Evolutionary conservation across 306 rosid genomes (phyloP).

Genomic region (Vachellia pachyceras): DNA sequence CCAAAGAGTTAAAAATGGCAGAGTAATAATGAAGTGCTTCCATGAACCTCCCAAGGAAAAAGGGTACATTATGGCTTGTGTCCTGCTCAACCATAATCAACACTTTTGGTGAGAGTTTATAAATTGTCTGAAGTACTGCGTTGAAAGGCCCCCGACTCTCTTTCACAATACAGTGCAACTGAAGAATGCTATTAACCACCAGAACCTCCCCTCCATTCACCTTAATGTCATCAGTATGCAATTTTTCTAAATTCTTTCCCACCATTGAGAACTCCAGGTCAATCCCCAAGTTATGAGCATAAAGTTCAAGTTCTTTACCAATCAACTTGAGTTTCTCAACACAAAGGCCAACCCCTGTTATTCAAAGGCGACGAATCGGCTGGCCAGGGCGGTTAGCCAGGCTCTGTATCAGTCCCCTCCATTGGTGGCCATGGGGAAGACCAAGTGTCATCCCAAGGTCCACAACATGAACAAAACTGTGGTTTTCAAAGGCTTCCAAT

Average conservation of each 20-base stretch:
- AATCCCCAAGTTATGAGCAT: slow-evolving; percentile 61
- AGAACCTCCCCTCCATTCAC: slow-evolving; percentile 64
- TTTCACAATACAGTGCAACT: slow-evolving; percentile 88
- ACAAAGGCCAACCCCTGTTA: slow-evolving; percentile 69
- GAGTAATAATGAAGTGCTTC: slow-evolving; percentile 91
- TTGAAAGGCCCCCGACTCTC: slow-evolving; percentile 91
- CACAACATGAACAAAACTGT: slow-evolving; percentile 80
- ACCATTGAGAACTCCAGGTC: slow-evolving; percentile 60
- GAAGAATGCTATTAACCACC: slow-evolving; percentile 83
- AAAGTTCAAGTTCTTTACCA: slow-evolving; percentile 64
- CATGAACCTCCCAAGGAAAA: slow-evolving; percentile 94
- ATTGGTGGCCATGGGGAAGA: slow-evolving; percentile 71
- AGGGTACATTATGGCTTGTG: slow-evolving; percentile 90
- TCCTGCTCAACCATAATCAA: slow-evolving; percentile 84
- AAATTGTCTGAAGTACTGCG: slow-evolving; percentile 70
- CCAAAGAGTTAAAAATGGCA: slow-evolving; percentile 85
- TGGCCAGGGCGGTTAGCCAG: slow-evolving; percentile 48
- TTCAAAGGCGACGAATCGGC: slow-evolving; percentile 50
- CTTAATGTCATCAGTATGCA: slow-evolving; percentile 56
- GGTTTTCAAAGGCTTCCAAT: slow-evolving; percentile 98
- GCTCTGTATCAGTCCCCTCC: slow-evolving; percentile 68
- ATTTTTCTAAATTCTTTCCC: slow-evolving; percentile 63
- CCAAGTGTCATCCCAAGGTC: slow-evolving; percentile 86
- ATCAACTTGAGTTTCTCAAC: slow-evolving; percentile 50
- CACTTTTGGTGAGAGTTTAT: slow-evolving; percentile 68